Evolutionary conservation across 345 rosid genomes (phyloP).

Genomic region (Brassica rapa): DNA sequence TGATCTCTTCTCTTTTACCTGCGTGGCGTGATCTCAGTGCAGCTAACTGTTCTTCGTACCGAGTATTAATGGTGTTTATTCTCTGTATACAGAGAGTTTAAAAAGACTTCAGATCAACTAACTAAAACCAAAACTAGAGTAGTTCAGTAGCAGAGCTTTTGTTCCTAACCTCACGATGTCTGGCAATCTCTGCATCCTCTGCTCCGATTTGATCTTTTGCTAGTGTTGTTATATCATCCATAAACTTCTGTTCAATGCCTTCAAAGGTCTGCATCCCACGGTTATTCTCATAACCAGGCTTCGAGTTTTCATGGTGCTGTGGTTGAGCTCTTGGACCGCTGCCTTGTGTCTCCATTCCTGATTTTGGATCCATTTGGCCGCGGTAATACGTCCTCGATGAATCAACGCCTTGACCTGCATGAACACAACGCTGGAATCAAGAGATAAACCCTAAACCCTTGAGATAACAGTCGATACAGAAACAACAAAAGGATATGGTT

Average conservation of each 20-base stretch:
- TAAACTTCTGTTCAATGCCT: conserved; percentile 69
- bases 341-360: conserved; percentile 54
- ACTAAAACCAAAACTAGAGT: conserved; percentile 1
- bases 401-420: conserved; percentile 72
- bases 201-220: conserved; percentile 72
- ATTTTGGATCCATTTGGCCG: conserved; percentile 56
- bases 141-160: conserved; percentile 7
- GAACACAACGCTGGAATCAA: conserved; percentile 25
- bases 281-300: conserved; percentile 55
- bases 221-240: conserved; percentile 66
- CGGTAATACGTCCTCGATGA: conserved; percentile 64
- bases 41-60: conserved; percentile 66
- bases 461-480: neutral
- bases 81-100: conserved; percentile 48
- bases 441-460: conserved; percentile 6
- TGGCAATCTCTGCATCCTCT: conserved; percentile 77
- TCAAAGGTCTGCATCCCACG: conserved; percentile 55
- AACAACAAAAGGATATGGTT: neutral
- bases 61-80: conserved; percentile 64
- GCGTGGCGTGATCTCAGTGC: conserved; percentile 65
- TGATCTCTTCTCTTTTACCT: conserved; percentile 70
- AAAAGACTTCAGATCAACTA: conserved; percentile 2
- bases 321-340: conserved; percentile 57
- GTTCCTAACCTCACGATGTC: conserved; percentile 80
- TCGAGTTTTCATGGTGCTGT: conserved; percentile 56